Conservation (phyloP, 2,329 filamentous ascomycete genomes). For the Dactylellina parvicollis region DNA sequence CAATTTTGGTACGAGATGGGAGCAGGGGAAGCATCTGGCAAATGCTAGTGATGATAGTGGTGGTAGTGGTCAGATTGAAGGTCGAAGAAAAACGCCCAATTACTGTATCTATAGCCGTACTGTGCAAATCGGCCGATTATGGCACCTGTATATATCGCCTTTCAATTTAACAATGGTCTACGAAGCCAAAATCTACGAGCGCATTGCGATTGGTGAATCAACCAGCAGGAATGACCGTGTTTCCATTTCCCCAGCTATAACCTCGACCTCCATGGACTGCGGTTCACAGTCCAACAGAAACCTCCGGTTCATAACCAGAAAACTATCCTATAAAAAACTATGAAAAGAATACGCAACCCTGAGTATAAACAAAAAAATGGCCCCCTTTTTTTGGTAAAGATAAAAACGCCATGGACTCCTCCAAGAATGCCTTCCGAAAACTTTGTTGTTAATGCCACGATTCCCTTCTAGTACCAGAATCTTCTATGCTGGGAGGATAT, state of each 20-base stretch:
- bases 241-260: not conserved
- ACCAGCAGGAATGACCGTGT: not conserved
- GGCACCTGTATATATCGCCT: not conserved
- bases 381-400: slow-evolving; percentile 8
- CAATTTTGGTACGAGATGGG: too few relatives aligned
- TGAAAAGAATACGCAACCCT: slow-evolving; percentile 8
- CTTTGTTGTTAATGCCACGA: slow-evolving; percentile 16
- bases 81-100: not conserved
- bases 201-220: not conserved
- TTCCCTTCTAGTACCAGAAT: slow-evolving; percentile 39
- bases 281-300: not conserved
- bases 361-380: slow-evolving; percentile 19
- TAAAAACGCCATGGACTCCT: slow-evolving; percentile 53
- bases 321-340: slow-evolving; percentile 1
- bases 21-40: too few relatives aligned
- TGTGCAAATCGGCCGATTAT: not conserved
- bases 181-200: not conserved
- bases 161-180: not conserved
- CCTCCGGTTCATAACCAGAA: not conserved
- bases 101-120: not conserved
- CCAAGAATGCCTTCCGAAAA: slow-evolving; percentile 44
- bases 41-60: too few relatives aligned
- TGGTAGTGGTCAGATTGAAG: not conserved
- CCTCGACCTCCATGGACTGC: not conserved
- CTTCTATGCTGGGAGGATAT: slow-evolving; percentile 43